Evolutionary conservation across 1,139 yeast genomes (phyloP).

Genomic region (Blastobotrys raffinosifermentans): DNA sequence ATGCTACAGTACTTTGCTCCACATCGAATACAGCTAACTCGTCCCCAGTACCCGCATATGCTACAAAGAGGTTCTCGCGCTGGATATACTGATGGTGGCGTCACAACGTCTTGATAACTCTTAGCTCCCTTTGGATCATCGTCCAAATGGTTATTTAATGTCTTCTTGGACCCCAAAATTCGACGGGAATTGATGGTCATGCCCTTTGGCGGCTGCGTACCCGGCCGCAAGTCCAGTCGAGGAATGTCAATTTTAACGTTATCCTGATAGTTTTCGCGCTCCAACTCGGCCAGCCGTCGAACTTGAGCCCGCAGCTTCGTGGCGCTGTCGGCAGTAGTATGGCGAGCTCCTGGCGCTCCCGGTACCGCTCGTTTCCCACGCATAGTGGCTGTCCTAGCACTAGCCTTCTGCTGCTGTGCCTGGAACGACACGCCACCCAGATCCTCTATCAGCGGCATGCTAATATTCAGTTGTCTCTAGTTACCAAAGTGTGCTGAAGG

Average conservation of each 20-base stretch:
- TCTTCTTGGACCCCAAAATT: conserved; percentile 36
- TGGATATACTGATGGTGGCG: conserved; percentile 34
- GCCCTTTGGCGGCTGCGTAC: conserved; percentile 20
- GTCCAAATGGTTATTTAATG: conserved; percentile 37
- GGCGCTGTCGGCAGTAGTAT: conserved; percentile 25
- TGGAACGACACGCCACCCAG: conserved; percentile 6
- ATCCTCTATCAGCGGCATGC: conserved; percentile 14
- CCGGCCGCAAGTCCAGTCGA: conserved; percentile 23
- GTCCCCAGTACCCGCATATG: conserved; percentile 41
- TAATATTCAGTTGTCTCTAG: too few relatives aligned
- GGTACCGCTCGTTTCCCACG: too few relatives aligned
- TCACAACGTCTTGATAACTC: conserved; percentile 27
- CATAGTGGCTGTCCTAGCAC: too few relatives aligned
- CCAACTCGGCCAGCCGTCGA: conserved; percentile 36
- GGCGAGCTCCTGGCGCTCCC: too few relatives aligned
- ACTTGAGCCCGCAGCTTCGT: conserved; percentile 26
- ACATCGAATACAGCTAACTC: conserved; percentile 33
- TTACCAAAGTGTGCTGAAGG: too few relatives aligned
- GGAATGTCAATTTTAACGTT: conserved; percentile 36
- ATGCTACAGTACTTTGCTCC: conserved; percentile 36
- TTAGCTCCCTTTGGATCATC: conserved; percentile 35
- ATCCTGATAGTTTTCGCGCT: conserved; percentile 38
- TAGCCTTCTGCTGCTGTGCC: not conserved
- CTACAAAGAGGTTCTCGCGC: conserved; percentile 30
- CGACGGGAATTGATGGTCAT: conserved; percentile 31